These are phyloP conservation scores for Candida frijolesensis DNA, from an alignment of 1,139 yeast genomes.

Conservation along the genomic window DNA sequence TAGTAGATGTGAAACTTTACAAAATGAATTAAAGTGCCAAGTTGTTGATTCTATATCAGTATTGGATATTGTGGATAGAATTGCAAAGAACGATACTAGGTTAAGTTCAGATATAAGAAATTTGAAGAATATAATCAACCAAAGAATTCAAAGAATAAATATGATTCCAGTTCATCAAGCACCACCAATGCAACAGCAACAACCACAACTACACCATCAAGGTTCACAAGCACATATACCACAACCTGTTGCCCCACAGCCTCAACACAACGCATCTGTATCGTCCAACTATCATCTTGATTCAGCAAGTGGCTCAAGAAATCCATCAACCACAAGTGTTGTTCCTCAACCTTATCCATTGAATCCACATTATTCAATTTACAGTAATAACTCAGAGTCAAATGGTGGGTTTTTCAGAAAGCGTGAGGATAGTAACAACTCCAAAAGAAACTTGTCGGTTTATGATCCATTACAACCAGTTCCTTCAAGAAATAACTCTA, in stretches of 20 bases:
- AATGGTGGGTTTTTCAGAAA: constrained; percentile 13
- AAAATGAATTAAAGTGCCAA: constrained; percentile 47
- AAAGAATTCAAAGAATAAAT: constrained; percentile 8
- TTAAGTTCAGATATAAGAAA: constrained; percentile 6
- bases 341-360: constrained; percentile 42
- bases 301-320: constrained; percentile 15
- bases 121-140: constrained; percentile 7
- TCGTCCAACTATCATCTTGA: constrained; percentile 11
- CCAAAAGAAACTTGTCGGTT: constrained; percentile 28
- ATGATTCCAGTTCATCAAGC: constrained; percentile 8
- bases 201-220: constrained; percentile 4
- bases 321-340: constrained; percentile 21
- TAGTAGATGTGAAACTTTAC: constrained; percentile 48
- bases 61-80: constrained; percentile 47
- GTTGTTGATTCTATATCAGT: constrained; percentile 52
- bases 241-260: constrained; percentile 10
- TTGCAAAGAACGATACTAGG: constrained; percentile 6
- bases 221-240: background rate
- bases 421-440: constrained; percentile 6
- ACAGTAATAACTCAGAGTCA: constrained; percentile 10
- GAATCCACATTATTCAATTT: constrained; percentile 38
- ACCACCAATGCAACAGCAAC: background rate
- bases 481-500: constrained; percentile 21
- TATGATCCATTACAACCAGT: constrained; percentile 38
- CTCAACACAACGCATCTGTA: constrained; percentile 3